Evolutionary conservation across 176 grass and related monocot genomes (phyloP).

Genomic region (Ensete ventricosum): DNA sequence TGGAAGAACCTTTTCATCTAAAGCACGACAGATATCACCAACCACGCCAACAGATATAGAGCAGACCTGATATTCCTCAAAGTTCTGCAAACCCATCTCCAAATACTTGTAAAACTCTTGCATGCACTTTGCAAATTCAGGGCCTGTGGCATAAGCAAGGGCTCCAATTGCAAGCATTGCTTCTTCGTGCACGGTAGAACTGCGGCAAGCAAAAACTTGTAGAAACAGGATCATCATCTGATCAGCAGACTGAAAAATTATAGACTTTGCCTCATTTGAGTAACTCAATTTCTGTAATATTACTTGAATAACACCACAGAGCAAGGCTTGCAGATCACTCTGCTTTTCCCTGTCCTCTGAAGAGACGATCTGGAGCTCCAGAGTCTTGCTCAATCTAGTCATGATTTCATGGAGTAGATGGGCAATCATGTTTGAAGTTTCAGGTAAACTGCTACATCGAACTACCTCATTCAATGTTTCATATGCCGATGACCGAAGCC

Average conservation of each 20-base stretch:
- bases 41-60: constrained; percentile 80
- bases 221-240: constrained; percentile 84
- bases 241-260: constrained; percentile 60
- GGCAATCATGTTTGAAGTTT: constrained; percentile 46
- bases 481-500: constrained; percentile 72
- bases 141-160: constrained; percentile 81
- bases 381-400: constrained; percentile 53
- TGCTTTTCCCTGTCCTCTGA: constrained; percentile 64
- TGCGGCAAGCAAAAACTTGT: constrained; percentile 60
- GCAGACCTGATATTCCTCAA: constrained; percentile 87
- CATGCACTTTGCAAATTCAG: constrained; percentile 82
- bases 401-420: constrained; percentile 62
- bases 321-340: constrained; percentile 70
- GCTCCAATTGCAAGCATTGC: constrained; percentile 86
- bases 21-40: constrained; percentile 66
- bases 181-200: constrained; percentile 84
- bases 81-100: constrained; percentile 73
- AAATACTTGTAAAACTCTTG: constrained; percentile 66
- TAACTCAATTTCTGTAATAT: constrained; percentile 80
- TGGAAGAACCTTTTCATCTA: constrained; percentile 76
- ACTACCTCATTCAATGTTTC: constrained; percentile 90
- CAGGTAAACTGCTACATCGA: constrained; percentile 55
- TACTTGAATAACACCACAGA: constrained; percentile 80
- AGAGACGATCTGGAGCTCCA: constrained; percentile 61
- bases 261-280: constrained; percentile 45